Percentiles rank a stretch among this genome's conserved stretches.
These are phyloP conservation scores for Drechslerella coelobrocha DNA, from an alignment of 2,329 filamentous ascomycete species.

Conservation along the genomic window DNA sequence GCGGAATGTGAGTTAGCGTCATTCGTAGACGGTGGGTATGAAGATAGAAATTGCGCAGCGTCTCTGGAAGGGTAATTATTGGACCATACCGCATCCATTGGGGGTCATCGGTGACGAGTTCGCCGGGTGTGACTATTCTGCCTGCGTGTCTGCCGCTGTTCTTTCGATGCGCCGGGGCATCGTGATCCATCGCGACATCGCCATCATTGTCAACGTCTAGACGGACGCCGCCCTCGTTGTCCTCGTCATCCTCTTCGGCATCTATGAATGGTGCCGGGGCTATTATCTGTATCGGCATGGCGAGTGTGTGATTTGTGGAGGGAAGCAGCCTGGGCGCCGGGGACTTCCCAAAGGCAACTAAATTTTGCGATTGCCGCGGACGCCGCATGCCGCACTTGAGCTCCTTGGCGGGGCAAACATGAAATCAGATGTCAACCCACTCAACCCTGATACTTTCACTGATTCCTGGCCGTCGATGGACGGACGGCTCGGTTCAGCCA, in stretches of 20 bases:
- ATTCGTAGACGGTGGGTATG: slow-evolving; percentile 1
- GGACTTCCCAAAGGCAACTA: neutral
- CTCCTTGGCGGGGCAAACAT: neutral
- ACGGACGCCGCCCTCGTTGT: slow-evolving; percentile 69
- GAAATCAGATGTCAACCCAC: neutral
- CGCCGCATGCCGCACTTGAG: slow-evolving; percentile 14
- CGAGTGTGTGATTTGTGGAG: slow-evolving; percentile 5
- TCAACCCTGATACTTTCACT: neutral
- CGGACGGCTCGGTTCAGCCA: neutral
- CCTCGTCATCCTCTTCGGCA: slow-evolving; percentile 72
- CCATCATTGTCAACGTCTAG: slow-evolving; percentile 55
- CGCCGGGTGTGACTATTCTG: slow-evolving; percentile 81
- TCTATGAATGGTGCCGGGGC: slow-evolving; percentile 55
- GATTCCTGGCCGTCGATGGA: neutral
- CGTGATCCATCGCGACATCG: slow-evolving; percentile 36
- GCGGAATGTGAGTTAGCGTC: slow-evolving; percentile 60
- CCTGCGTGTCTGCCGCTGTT: slow-evolving; percentile 13
- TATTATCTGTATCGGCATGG: slow-evolving; percentile 50
- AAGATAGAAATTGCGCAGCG: slow-evolving; percentile 14
- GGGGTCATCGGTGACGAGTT: slow-evolving; percentile 85
- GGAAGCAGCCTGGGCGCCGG: neutral
- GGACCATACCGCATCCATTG: slow-evolving; percentile 83
- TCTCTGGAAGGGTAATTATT: slow-evolving; percentile 1
- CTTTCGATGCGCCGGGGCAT: slow-evolving; percentile 17
- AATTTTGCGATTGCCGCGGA: slow-evolving; percentile 12